A percentile compares a stretch with the other conserved stretches of the same genome.
phyloP scores from a whole-genome alignment of 345 rosid genomes.

The Eucalyptus marginata region DNA sequence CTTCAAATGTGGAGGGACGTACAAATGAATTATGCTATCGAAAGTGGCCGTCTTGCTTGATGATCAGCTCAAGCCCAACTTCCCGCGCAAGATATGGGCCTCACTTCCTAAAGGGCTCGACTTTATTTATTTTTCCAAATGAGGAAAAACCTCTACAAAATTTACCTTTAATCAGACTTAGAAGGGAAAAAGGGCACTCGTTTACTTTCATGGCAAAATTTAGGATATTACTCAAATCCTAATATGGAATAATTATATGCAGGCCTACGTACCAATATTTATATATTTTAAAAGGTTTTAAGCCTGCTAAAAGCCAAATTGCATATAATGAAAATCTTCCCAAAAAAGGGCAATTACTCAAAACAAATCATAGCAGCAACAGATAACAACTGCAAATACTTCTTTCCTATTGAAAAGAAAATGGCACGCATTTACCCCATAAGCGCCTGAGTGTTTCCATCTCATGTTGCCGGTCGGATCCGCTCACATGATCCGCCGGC shows the following conservation, averaged over 20 bases:
- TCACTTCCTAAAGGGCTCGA: background rate
- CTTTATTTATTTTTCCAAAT: background rate
- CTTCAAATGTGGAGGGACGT: background rate
- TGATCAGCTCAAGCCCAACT: background rate
- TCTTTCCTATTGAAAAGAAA: background rate
- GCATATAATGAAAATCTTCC: background rate
- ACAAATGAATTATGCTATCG: background rate
- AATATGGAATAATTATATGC: background rate
- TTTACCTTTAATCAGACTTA: background rate
- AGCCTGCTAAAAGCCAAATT: background rate
- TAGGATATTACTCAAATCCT: background rate
- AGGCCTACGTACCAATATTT: background rate
- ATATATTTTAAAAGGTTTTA: background rate
- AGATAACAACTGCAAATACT: background rate
- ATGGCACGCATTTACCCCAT: background rate
- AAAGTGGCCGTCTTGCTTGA: background rate
- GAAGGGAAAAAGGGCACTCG: background rate
- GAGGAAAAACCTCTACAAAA: background rate
- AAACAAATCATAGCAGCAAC: background rate
- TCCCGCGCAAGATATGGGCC: background rate
- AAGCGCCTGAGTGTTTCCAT: background rate
- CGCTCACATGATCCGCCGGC: background rate
- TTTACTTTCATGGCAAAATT: background rate
- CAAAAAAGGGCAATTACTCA: background rate
- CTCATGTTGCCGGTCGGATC: background rate